Conservation (phyloP, 129 eudicot genomes). For the Arctium lappa region DNA sequence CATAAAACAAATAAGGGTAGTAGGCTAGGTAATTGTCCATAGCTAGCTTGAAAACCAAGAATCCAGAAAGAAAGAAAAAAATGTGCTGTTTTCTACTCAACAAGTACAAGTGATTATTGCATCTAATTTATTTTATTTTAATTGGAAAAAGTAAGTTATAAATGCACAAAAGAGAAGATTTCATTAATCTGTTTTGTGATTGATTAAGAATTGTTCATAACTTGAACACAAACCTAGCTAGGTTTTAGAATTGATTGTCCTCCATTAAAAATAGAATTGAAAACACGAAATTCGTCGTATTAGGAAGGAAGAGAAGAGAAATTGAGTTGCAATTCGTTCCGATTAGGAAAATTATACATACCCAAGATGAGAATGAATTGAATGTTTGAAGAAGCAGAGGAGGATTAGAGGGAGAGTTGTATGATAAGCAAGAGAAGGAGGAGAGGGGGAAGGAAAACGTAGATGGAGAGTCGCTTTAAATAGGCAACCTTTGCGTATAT, state of each 20-base stretch:
- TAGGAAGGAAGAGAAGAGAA: not conserved
- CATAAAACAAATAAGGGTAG: not conserved
- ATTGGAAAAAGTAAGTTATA: not conserved
- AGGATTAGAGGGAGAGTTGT: slow-evolving; percentile 1
- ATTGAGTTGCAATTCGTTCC: not conserved
- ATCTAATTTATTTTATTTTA: not conserved
- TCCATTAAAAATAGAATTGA: not conserved
- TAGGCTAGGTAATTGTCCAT: too few relatives aligned
- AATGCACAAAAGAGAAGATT: not conserved
- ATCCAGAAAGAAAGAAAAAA: not conserved
- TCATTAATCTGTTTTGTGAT: not conserved
- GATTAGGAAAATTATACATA: not conserved
- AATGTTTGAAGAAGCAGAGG: slow-evolving; percentile 13
- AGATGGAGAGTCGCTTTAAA: slow-evolving; percentile 46
- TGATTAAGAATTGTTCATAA: not conserved
- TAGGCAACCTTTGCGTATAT: slow-evolving; percentile 40
- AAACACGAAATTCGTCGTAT: not conserved
- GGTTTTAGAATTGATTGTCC: not conserved
- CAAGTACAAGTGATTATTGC: slow-evolving; percentile 3
- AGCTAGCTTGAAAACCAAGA: not conserved
- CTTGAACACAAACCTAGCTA: too few relatives aligned
- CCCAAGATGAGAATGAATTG: not conserved
- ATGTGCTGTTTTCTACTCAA: not conserved
- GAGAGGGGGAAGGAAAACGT: slow-evolving; percentile 47
- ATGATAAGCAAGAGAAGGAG: not conserved